Base-by-base conservation (phyloP, 345 rosid species). In the Eutrema yunnanense region DNA sequence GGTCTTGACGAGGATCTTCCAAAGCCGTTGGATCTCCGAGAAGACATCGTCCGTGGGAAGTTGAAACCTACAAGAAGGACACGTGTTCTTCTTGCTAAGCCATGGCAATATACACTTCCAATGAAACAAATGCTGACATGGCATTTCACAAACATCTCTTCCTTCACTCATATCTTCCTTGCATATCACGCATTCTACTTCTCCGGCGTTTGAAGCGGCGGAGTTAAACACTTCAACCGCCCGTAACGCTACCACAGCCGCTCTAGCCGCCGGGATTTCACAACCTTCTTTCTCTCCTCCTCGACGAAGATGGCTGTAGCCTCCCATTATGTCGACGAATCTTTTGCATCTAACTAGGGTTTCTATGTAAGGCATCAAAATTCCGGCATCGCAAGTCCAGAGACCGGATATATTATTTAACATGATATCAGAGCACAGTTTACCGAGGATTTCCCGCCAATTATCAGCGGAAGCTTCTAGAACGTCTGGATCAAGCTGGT, bases 81-180 rank as follows among this genome's bases (percentile, higher is more conserved):
- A 95, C 43, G 90, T 92, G 80, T 88, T 92, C 80, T 81, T 87
- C 82, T 86, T 86, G 73, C 75, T 75, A 22, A 95, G 71, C 99
- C 99, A 95, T 4, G 88, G 90, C 85, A 95, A 53, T 3, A 88
- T 84, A 70, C 98, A 95, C 48, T 77, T 80, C 99, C 99, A 92
- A 56, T 95, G 99, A 65, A 88, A 95, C 80, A 78, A 72, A 79
- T 95, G 99, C 61, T 83, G 67, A 62, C 99, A 95, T 63, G 99
- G 98, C 86, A 90, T 69, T 79, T 88, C 86, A 56, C 98, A 95
- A 13, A 79, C 92, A 38, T 86, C 88, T 77, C 96, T 84, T 40
- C 98, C 98, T 71, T 76, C 83, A 14, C 57, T 75, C 92, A 92
- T 90, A 66, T 86, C 94, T 79, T 96, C 99, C 79, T 78, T 86